Evolutionary conservation across 139 green algal species (phyloP).

Genomic region (Coelastrella sp.): DNA sequence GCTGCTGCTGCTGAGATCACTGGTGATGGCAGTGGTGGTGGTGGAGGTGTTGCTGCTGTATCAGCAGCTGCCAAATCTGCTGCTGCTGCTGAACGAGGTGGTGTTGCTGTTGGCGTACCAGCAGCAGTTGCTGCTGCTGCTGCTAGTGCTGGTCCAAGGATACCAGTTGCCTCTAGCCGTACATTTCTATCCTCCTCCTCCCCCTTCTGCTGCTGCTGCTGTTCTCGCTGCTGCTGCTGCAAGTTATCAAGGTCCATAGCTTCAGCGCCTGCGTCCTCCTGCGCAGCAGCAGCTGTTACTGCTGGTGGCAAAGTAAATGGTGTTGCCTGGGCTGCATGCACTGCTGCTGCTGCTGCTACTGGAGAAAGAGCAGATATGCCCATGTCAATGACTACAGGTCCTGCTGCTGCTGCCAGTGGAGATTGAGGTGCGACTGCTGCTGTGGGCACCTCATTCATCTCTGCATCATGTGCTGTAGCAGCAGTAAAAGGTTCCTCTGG

Average conservation of each 20-base stretch:
- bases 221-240: background rate
- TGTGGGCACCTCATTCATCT: background rate
- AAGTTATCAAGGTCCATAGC: background rate
- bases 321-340: background rate
- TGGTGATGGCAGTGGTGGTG: background rate
- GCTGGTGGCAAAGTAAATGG: background rate
- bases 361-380: background rate
- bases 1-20: background rate
- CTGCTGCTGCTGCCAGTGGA: background rate
- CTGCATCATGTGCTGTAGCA: background rate
- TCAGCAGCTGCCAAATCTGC: background rate
- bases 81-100: background rate
- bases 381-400: no score
- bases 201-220: background rate
- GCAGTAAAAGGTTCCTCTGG: background rate
- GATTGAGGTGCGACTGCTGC: background rate
- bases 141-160: background rate
- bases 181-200: background rate
- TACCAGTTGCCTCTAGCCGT: background rate
- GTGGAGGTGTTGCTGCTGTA: background rate
- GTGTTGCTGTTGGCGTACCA: background rate
- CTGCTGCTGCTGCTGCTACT: slow-evolving; percentile 21
- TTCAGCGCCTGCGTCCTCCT: background rate
- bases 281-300: background rate
- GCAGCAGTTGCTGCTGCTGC: background rate